phyloP scores from a whole-genome alignment of 1,284 basidiomycete genomes.

The Sporisorium scitamineum region DNA sequence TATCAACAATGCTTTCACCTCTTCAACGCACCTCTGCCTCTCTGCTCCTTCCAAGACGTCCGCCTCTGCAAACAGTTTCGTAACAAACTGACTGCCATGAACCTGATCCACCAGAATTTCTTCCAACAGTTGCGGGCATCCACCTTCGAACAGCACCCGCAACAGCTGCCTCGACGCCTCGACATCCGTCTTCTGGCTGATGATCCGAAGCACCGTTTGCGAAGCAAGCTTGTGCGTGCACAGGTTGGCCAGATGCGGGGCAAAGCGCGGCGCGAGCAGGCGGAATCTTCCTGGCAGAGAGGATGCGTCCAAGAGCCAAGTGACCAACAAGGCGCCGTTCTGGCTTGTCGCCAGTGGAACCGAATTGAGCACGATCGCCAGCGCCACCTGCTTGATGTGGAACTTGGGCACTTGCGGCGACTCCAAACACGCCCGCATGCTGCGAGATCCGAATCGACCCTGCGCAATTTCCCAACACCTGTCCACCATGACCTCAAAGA shows the following conservation, averaged over 20 bases:
- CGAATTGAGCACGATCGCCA: constrained; percentile 93
- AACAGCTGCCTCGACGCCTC: constrained; percentile 66
- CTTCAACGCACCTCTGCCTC: constrained; percentile 79
- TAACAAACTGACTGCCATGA: constrained; percentile 91
- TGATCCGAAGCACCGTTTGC: constrained; percentile 83
- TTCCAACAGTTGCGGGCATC: constrained; percentile 86
- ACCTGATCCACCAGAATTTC: constrained; percentile 79
- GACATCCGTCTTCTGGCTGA: constrained; percentile 69
- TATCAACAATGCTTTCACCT: constrained; percentile 55
- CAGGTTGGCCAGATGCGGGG: constrained; percentile 92
- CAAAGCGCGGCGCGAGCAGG: constrained; percentile 91
- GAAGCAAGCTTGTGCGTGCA: constrained; percentile 98
- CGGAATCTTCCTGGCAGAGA: constrained; percentile 91
- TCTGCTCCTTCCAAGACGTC: constrained; percentile 75
- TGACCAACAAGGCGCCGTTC: constrained; percentile 92
- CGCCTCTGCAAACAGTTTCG: constrained; percentile 81
- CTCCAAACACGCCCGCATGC: constrained; percentile 96
- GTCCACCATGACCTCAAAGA: constrained; percentile 98
- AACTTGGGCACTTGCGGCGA: constrained; percentile 77
- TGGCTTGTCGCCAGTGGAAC: constrained; percentile 97
- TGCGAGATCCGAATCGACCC: constrained; percentile 94
- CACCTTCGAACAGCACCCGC: constrained; percentile 71
- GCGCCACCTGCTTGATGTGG: constrained; percentile 85
- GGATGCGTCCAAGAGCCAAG: constrained; percentile 95
- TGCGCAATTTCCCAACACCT: constrained; percentile 98